Conservation (phyloP, 495 filamentous ascomycete species). For the Aspergillus affinis region DNA sequence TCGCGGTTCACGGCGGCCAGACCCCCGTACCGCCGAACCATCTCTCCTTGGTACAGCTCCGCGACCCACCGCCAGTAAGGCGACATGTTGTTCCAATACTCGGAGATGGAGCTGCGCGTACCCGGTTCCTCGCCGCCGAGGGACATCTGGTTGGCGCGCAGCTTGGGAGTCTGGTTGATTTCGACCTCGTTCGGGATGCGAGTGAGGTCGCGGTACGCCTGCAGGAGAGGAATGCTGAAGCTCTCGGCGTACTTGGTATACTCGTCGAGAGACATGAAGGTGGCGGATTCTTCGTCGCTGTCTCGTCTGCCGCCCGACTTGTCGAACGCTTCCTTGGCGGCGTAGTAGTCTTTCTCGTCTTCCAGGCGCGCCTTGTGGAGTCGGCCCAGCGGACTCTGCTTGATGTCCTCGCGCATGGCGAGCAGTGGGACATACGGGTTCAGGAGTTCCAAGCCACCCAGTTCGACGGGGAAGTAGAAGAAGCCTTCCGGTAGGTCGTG, state of each 20-base stretch:
- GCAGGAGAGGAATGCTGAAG: slow-evolving; percentile 29
- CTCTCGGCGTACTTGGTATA: slow-evolving; percentile 53
- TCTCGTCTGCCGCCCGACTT: slow-evolving; percentile 21
- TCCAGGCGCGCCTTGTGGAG: slow-evolving; percentile 46
- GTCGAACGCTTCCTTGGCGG: slow-evolving; percentile 45
- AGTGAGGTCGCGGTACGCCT: slow-evolving; percentile 39
- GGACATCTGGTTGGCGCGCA: slow-evolving; percentile 25
- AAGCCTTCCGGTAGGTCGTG: slow-evolving; percentile 63
- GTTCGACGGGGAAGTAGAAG: slow-evolving; percentile 61
- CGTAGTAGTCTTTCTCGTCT: slow-evolving; percentile 48
- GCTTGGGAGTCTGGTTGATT: slow-evolving; percentile 28
- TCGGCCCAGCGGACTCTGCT: slow-evolving; percentile 40
- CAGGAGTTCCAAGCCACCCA: slow-evolving; percentile 57
- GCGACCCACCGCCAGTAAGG: slow-evolving; percentile 65
- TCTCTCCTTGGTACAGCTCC: slow-evolving; percentile 57
- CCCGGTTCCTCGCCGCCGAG: slow-evolving; percentile 18
- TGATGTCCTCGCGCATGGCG: slow-evolving; percentile 53
- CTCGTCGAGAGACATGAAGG: slow-evolving; percentile 56
- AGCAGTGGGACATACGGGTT: slow-evolving; percentile 57
- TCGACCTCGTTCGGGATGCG: slow-evolving; percentile 36
- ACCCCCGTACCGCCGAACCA: slow-evolving; percentile 59
- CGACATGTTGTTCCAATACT: slow-evolving; percentile 43
- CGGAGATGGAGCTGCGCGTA: slow-evolving; percentile 25
- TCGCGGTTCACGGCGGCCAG: slow-evolving; percentile 62
- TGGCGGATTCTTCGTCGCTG: slow-evolving; percentile 26